Evolutionary conservation across 306 rosid species (phyloP).

Genomic region (Abrus precatorius): DNA sequence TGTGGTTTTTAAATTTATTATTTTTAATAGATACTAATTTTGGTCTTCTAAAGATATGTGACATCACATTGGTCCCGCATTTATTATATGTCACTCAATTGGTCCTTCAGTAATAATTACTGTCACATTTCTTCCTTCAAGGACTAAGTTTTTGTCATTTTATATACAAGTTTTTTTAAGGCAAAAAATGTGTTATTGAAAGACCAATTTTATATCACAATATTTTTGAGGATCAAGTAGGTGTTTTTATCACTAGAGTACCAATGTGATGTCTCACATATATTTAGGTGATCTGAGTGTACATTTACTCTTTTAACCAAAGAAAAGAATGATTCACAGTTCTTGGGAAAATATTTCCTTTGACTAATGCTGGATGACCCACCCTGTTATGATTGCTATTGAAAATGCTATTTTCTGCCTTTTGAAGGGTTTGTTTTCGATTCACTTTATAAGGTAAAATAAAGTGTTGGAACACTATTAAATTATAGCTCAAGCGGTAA

Average conservation of each 20-base stretch:
- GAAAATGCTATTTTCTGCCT: too few species aligned
- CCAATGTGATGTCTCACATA: neutral
- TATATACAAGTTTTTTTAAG: neutral
- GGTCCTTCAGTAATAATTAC: neutral
- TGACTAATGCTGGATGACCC: too few species aligned
- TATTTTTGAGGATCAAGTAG: neutral
- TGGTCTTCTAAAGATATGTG: conserved; percentile 1
- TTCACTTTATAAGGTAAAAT: neutral
- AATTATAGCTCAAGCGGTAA: neutral
- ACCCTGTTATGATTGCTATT: too few species aligned
- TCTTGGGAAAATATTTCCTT: too few species aligned
- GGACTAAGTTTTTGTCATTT: conserved; percentile 1
- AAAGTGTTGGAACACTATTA: neutral
- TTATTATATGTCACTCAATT: neutral
- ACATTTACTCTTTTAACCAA: too few species aligned
- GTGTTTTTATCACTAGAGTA: neutral
- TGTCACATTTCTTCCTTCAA: neutral
- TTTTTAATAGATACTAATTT: neutral
- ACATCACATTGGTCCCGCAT: neutral
- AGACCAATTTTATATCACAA: neutral
- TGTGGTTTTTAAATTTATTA: neutral
- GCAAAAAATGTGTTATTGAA: conserved; percentile 3
- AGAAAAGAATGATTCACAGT: too few species aligned
- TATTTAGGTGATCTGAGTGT: too few species aligned
- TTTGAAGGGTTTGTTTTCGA: neutral